phyloP scores from a whole-genome alignment of 2,329 filamentous ascomycete species.

The Neurospora sp. region DNA sequence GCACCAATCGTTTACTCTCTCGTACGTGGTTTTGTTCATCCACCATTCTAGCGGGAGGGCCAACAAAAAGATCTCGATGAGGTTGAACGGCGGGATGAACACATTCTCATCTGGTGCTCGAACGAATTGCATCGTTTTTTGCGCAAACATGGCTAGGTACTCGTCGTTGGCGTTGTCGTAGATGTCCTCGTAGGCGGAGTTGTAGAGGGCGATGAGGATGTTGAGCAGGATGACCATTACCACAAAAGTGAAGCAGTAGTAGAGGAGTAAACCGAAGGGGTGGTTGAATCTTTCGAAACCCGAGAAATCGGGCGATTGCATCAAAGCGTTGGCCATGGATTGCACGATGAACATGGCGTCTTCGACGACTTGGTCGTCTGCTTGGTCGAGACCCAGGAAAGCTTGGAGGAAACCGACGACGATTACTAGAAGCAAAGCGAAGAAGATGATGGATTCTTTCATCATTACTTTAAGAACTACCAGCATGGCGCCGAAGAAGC shows the following conservation, averaged over 20 bases:
- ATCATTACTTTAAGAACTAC: constrained; percentile 94
- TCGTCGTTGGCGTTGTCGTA: constrained; percentile 91
- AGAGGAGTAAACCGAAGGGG: constrained; percentile 88
- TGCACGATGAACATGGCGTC: constrained; percentile 68
- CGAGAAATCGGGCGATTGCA: constrained; percentile 83
- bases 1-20: constrained; percentile 75
- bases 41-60: constrained; percentile 89
- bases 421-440: constrained; percentile 77
- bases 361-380: constrained; percentile 59
- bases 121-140: constrained; percentile 95
- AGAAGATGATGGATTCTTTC: constrained; percentile 93
- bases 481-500: constrained; percentile 97
- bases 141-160: constrained; percentile 84
- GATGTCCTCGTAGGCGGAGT: constrained; percentile 91
- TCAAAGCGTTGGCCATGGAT: constrained; percentile 80
- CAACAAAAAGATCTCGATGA: constrained; percentile 76
- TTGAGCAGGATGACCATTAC: constrained; percentile 92
- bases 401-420: constrained; percentile 84
- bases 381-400: constrained; percentile 83
- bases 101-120: constrained; percentile 97
- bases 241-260: constrained; percentile 96
- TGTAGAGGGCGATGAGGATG: constrained; percentile 94
- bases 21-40: constrained; percentile 66
- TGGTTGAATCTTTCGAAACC: constrained; percentile 86
- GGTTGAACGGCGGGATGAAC: constrained; percentile 91